Evolutionary conservation across 116 monocot species (phyloP).

Genomic region (Zostera marina): DNA sequence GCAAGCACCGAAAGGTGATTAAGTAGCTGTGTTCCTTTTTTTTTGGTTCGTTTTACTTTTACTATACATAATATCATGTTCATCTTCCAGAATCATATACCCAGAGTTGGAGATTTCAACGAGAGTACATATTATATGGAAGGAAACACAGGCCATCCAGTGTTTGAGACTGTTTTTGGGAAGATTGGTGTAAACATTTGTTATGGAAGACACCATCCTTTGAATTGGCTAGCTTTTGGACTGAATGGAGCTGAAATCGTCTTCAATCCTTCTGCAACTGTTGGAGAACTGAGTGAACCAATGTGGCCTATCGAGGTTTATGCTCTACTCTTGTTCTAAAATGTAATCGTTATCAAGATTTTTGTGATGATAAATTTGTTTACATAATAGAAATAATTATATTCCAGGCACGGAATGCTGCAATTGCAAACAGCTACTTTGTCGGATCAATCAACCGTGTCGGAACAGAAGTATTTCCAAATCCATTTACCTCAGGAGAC

Average conservation of each 20-base stretch:
- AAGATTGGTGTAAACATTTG: conserved; percentile 92
- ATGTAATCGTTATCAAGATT: too few species aligned
- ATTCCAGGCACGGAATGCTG: conserved; percentile 83
- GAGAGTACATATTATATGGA: conserved; percentile 99
- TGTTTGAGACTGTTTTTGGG: conserved; percentile 88
- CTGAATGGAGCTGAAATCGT: conserved; percentile 96
- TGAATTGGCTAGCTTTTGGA: conserved; percentile 88
- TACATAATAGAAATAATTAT: background rate
- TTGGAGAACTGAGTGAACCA: conserved; percentile 87
- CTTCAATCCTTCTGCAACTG: conserved; percentile 97
- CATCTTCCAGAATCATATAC: conserved; percentile 79
- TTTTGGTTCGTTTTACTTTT: background rate
- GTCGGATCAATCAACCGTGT: conserved; percentile 88
- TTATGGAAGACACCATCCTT: conserved; percentile 90
- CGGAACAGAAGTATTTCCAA: conserved; percentile 83
- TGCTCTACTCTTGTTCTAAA: background rate
- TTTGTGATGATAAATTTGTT: background rate
- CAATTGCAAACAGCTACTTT: conserved; percentile 81
- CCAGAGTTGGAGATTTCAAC: conserved; percentile 95
- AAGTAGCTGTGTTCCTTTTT: background rate
- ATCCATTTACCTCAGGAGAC: conserved; percentile 96
- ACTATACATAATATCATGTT: background rate
- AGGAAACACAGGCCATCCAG: conserved; percentile 91
- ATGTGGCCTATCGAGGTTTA: conserved; percentile 95
- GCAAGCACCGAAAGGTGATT: conserved; percentile 76